phyloP scores from a whole-genome alignment of 1,139 yeast genomes.

The Protomyces inouyei region DNA sequence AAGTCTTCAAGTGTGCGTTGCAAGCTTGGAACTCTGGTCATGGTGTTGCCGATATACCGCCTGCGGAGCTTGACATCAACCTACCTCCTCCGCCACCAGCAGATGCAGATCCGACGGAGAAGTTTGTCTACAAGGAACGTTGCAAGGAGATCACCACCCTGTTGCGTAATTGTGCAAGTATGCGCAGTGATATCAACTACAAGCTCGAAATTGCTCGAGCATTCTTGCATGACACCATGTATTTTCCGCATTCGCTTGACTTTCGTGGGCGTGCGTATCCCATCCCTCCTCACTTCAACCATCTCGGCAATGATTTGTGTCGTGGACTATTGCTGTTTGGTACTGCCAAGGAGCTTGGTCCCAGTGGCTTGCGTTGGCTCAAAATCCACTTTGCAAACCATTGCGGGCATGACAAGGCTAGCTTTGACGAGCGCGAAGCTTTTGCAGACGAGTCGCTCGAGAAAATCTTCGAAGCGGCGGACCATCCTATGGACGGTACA shows the following conservation, averaged over 20 bases:
- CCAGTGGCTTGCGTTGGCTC: constrained; percentile 73
- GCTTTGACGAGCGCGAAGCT: constrained; percentile 66
- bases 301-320: constrained; percentile 86
- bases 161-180: constrained; percentile 67
- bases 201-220: constrained; percentile 94
- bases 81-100: constrained; percentile 64
- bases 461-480: constrained; percentile 61
- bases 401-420: constrained; percentile 79
- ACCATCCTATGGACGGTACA: constrained; percentile 56
- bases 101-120: constrained; percentile 60
- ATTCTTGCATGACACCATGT: constrained; percentile 69
- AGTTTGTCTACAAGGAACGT: constrained; percentile 61
- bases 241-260: constrained; percentile 89
- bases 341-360: constrained; percentile 79
- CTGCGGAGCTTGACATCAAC: constrained; percentile 45
- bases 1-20: constrained; percentile 62
- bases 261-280: constrained; percentile 97
- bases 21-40: constrained; percentile 84
- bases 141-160: constrained; percentile 57
- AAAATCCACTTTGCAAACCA: constrained; percentile 86
- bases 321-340: constrained; percentile 81
- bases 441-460: constrained; percentile 68
- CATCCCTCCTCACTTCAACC: constrained; percentile 70
- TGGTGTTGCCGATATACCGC: constrained; percentile 74
- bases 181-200: constrained; percentile 89